A percentile compares a stretch with the other conserved stretches of the same genome.
Conservation (phyloP, 768 basidiomycete species). For the Albatrellus ellisii region DNA sequence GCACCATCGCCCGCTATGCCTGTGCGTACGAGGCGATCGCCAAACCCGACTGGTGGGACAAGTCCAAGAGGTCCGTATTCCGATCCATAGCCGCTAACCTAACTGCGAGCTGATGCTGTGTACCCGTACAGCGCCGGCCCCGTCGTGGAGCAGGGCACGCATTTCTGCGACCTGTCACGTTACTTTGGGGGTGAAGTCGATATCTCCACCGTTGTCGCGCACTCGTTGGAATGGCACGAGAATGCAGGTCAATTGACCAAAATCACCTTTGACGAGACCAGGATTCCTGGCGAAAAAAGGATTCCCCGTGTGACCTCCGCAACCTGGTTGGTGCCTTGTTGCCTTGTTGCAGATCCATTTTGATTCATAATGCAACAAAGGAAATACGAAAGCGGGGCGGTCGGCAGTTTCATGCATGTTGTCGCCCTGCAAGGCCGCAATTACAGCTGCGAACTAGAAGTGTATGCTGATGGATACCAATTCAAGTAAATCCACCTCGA, state of each 20-base stretch:
- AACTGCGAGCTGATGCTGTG: slow-evolving; percentile 1
- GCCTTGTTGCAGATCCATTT: background rate
- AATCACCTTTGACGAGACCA: slow-evolving; percentile 70
- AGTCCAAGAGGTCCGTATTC: slow-evolving; percentile 56
- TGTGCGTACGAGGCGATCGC: slow-evolving; percentile 72
- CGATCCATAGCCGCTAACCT: background rate
- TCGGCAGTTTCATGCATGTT: slow-evolving; percentile 84
- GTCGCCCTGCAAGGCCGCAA: slow-evolving; percentile 85
- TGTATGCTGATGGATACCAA: slow-evolving; percentile 87
- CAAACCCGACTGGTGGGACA: slow-evolving; percentile 91
- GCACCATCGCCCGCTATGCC: slow-evolving; percentile 90
- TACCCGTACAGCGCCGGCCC: slow-evolving; percentile 49
- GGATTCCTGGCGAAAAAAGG: slow-evolving; percentile 76
- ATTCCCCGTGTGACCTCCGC: slow-evolving; percentile 91
- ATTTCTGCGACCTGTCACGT: slow-evolving; percentile 93
- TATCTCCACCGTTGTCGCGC: slow-evolving; percentile 64
- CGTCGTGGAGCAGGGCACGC: slow-evolving; percentile 86
- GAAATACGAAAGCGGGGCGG: slow-evolving; percentile 94
- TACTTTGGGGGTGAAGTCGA: slow-evolving; percentile 97
- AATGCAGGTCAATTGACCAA: slow-evolving; percentile 75
- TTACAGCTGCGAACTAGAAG: slow-evolving; percentile 91
- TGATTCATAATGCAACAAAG: slow-evolving; percentile 20
- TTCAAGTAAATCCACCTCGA: slow-evolving; percentile 41
- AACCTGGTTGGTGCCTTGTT: slow-evolving; percentile 47
- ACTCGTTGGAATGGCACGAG: slow-evolving; percentile 89